Evolutionary conservation across 371 early-diverging fungal species (phyloP).

Genomic region (Mucor mucedo): DNA sequence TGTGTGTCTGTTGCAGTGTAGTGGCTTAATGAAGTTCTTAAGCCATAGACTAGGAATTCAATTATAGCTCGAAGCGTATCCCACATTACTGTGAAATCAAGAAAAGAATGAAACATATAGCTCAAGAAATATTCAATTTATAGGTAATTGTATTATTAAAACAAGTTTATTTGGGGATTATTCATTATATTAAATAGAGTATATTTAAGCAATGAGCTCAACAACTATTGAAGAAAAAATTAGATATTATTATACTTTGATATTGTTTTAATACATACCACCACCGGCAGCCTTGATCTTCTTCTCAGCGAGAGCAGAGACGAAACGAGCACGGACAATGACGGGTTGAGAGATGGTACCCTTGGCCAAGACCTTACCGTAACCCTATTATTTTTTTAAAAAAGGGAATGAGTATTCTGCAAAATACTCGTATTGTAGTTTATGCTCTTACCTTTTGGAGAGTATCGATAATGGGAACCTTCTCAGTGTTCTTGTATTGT

Average conservation of each 20-base stretch:
- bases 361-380: constrained; percentile 97
- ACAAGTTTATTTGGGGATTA: too few species aligned
- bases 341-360: constrained; percentile 95
- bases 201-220: constrained; percentile 18
- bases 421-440: background rate
- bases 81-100: too few species aligned
- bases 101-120: too few species aligned
- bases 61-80: too few species aligned
- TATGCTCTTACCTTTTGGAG: constrained; percentile 66
- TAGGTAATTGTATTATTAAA: too few species aligned
- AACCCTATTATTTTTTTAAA: constrained; percentile 65
- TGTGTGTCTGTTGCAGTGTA: too few species aligned
- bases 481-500: constrained; percentile 87
- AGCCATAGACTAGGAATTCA: too few species aligned
- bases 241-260: background rate
- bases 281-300: constrained; percentile 99
- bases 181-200: too few species aligned
- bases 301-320: constrained; percentile 95
- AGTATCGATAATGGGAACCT: constrained; percentile 94
- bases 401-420: background rate
- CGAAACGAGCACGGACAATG: constrained; percentile 97
- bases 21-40: too few species aligned
- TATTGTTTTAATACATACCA: constrained; percentile 29
- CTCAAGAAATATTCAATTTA: too few species aligned
- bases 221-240: constrained; percentile 1